These are phyloP conservation scores for Sclerotinia glacialis DNA, from an alignment of 2,329 filamentous ascomycete species.

Conservation along the genomic window DNA sequence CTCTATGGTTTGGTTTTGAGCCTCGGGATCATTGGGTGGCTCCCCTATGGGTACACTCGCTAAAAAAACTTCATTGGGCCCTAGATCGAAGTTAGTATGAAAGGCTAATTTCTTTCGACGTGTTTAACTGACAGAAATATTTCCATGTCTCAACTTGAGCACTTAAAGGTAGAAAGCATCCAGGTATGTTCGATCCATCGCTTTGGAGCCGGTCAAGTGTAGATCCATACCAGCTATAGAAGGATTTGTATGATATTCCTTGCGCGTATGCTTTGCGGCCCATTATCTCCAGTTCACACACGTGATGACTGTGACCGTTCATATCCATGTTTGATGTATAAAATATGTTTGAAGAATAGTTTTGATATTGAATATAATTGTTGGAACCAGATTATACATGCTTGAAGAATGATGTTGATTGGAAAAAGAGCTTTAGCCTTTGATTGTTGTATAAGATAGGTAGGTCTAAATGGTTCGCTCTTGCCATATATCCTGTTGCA, in stretches of 20 bases:
- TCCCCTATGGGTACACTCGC: background rate
- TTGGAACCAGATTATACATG: background rate
- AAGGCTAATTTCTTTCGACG: background rate
- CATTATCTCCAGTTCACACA: background rate
- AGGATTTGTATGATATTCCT: background rate
- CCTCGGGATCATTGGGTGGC: no score
- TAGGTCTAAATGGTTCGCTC: background rate
- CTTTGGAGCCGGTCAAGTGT: background rate
- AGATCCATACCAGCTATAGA: background rate
- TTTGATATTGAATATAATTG: background rate
- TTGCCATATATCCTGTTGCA: background rate
- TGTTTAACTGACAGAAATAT: background rate
- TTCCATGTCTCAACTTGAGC: constrained; percentile 3
- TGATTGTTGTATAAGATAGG: background rate
- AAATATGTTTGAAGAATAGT: background rate
- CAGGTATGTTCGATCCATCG: background rate
- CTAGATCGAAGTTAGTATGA: background rate
- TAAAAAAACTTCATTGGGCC: background rate
- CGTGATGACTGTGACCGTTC: background rate
- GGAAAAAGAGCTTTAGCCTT: accelerated
- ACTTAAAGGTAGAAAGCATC: background rate
- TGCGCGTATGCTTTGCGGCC: background rate
- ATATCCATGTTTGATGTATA: background rate
- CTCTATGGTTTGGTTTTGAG: background rate
- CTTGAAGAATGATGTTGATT: background rate